Conservation (phyloP, 2,329 filamentous ascomycete genomes). For the Phialemoniopsis sp. region DNA sequence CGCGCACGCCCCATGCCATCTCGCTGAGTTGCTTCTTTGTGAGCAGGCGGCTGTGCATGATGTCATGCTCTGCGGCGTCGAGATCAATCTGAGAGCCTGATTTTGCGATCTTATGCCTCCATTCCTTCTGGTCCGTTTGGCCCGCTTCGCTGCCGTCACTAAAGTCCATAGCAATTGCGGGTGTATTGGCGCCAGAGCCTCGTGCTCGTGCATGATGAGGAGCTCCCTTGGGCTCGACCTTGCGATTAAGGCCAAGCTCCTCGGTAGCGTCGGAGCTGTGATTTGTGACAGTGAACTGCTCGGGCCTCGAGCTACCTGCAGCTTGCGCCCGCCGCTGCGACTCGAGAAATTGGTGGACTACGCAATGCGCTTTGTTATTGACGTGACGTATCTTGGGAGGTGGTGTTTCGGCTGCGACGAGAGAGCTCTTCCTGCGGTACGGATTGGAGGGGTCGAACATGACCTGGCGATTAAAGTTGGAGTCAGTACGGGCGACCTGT, state of each 20-base stretch:
- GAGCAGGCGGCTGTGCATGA: slow-evolving; percentile 64
- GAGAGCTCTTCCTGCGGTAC: slow-evolving; percentile 63
- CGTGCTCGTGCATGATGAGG: slow-evolving; percentile 1
- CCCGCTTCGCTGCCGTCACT: slow-evolving; percentile 39
- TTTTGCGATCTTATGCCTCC: slow-evolving; percentile 44
- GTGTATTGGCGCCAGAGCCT: slow-evolving; percentile 16
- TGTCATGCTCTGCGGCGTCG: slow-evolving; percentile 15
- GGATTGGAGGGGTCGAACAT: slow-evolving; percentile 58
- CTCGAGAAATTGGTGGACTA: slow-evolving; percentile 63
- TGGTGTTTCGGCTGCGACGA: slow-evolving; percentile 47
- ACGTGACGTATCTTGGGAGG: slow-evolving; percentile 26
- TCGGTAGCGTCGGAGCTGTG: slow-evolving; percentile 7
- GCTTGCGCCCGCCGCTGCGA: slow-evolving; percentile 36
- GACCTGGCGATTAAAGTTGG: slow-evolving; percentile 34
- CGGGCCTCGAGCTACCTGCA: slow-evolving; percentile 13
- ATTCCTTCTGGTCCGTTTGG: slow-evolving; percentile 53
- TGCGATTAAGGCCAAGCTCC: slow-evolving; percentile 17
- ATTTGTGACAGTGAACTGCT: background rate
- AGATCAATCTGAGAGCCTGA: slow-evolving; percentile 34
- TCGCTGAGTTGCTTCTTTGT: slow-evolving; percentile 94
- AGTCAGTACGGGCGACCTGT: background rate
- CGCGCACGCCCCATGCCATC: slow-evolving; percentile 94
- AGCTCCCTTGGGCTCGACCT: slow-evolving; percentile 29
- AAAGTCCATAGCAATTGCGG: too few relatives aligned
- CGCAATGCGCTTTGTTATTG: slow-evolving; percentile 48